Evolutionary conservation across 495 filamentous ascomycete species (phyloP).

Genomic region (Bacidia gigantensis): DNA sequence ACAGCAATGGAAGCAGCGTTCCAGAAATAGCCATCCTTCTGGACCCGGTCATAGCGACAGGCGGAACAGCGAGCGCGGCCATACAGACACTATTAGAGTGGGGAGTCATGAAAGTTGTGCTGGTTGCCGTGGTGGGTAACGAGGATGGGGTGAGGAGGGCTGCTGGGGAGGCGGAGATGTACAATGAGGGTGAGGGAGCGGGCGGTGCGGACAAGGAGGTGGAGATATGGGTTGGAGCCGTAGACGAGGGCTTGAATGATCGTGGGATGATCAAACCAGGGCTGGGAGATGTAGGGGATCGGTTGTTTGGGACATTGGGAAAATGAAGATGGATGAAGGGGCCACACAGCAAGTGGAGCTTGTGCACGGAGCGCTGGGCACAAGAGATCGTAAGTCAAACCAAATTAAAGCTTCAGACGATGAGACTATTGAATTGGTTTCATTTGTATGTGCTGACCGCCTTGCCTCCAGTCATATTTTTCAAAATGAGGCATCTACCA

Average conservation of each 20-base stretch:
- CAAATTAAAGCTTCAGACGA: too few relatives aligned
- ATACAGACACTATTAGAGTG: slow-evolving; percentile 83
- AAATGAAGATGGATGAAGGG: slow-evolving; percentile 43
- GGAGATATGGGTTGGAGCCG: slow-evolving; percentile 69
- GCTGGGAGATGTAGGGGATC: slow-evolving; percentile 81
- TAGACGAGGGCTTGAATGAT: slow-evolving; percentile 58
- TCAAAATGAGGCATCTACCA: too few relatives aligned
- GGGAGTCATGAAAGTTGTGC: slow-evolving; percentile 69
- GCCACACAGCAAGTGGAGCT: too few relatives aligned
- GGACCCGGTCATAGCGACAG: slow-evolving; percentile 89
- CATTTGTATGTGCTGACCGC: too few relatives aligned
- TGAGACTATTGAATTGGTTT: too few relatives aligned
- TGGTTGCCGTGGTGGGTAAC: slow-evolving; percentile 64
- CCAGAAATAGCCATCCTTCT: slow-evolving; percentile 64
- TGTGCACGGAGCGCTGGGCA: too few relatives aligned
- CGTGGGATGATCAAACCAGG: slow-evolving; percentile 87
- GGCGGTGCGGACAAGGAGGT: slow-evolving; percentile 61
- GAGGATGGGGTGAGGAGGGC: slow-evolving; percentile 50
- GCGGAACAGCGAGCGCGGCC: slow-evolving; percentile 75
- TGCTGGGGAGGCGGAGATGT: slow-evolving; percentile 47
- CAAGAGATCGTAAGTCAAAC: too few relatives aligned
- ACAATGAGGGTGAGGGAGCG: slow-evolving; percentile 20
- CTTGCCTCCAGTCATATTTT: too few relatives aligned
- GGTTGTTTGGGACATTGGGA: slow-evolving; percentile 83
- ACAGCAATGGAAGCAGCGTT: slow-evolving; percentile 24